These are phyloP conservation scores for Hamigera avellanea DNA, from an alignment of 495 filamentous ascomycete genomes.

Conservation along the genomic window DNA sequence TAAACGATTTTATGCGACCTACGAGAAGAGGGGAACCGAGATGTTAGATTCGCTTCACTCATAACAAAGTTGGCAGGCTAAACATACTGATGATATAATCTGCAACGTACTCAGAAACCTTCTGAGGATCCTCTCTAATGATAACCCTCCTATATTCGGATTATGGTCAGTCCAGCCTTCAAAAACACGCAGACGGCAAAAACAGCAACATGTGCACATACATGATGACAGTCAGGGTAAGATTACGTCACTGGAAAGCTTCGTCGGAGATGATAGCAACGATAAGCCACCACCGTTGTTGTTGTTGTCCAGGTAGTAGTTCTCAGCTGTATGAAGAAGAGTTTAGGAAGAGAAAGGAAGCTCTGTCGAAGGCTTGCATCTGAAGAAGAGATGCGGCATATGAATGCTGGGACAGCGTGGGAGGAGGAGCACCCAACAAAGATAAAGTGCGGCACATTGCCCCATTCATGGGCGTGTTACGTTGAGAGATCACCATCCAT, in stretches of 20 bases:
- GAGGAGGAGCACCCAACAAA: no score
- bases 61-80: neutral
- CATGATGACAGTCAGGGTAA: constrained; percentile 13
- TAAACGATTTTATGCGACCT: constrained; percentile 59
- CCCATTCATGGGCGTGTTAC: no score
- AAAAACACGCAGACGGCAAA: no score
- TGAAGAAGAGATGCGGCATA: no score
- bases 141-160: constrained; percentile 61
- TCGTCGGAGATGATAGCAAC: neutral
- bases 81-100: constrained; percentile 68
- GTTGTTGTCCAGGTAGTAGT: no score
- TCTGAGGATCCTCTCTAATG: constrained; percentile 56
- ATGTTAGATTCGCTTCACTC: constrained; percentile 2
- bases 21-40: no score
- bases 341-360: no score
- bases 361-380: no score
- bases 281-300: neutral
- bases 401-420: no score
- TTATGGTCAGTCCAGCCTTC: constrained; percentile 14
- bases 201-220: constrained; percentile 3
- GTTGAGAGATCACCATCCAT: no score
- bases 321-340: no score
- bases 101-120: constrained; percentile 63
- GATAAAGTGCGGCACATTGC: no score
- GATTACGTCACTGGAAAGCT: constrained; percentile 10